phyloP scores from a whole-genome alignment of 805 yeast species.

The Candida maesae region DNA sequence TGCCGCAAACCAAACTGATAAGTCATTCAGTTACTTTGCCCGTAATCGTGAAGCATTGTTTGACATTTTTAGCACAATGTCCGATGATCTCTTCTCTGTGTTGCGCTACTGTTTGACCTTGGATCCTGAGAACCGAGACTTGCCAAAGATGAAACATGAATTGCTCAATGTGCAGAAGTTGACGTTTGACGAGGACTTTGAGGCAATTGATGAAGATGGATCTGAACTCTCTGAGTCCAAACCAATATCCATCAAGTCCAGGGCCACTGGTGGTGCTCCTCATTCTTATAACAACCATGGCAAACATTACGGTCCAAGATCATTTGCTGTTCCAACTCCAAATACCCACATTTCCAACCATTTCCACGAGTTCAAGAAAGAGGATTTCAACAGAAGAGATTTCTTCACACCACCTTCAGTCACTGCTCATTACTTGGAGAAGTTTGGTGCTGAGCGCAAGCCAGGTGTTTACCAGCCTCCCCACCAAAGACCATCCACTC shows the following conservation, averaged over 20 bases:
- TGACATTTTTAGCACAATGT: slow-evolving; percentile 88
- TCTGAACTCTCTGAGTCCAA: slow-evolving; percentile 13
- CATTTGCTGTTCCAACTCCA: slow-evolving; percentile 64
- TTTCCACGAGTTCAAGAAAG: slow-evolving; percentile 34
- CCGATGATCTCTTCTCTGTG: slow-evolving; percentile 81
- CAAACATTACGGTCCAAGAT: slow-evolving; percentile 37
- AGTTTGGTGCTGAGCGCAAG: slow-evolving; percentile 38
- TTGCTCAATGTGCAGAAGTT: slow-evolving; percentile 57
- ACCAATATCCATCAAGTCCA: slow-evolving; percentile 21
- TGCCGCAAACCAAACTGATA: slow-evolving; percentile 76
- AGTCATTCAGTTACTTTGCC: slow-evolving; percentile 80
- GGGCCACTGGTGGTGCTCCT: slow-evolving; percentile 12
- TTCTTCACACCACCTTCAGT: slow-evolving; percentile 77
- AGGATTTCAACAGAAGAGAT: slow-evolving; percentile 58
- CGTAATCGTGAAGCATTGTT: slow-evolving; percentile 84
- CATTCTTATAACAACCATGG: slow-evolving; percentile 18
- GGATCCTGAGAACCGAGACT: slow-evolving; percentile 81
- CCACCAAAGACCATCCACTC: slow-evolving; percentile 27
- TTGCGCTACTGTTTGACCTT: slow-evolving; percentile 73
- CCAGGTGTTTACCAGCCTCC: slow-evolving; percentile 27
- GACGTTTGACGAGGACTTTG: slow-evolving; percentile 79
- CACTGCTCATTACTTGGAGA: slow-evolving; percentile 66
- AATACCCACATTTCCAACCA: slow-evolving; percentile 38
- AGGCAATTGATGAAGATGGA: slow-evolving; percentile 39
- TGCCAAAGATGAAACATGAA: slow-evolving; percentile 57